phyloP scores from a whole-genome alignment of 2,329 filamentous ascomycete genomes.

The Kalmusia sp. region DNA sequence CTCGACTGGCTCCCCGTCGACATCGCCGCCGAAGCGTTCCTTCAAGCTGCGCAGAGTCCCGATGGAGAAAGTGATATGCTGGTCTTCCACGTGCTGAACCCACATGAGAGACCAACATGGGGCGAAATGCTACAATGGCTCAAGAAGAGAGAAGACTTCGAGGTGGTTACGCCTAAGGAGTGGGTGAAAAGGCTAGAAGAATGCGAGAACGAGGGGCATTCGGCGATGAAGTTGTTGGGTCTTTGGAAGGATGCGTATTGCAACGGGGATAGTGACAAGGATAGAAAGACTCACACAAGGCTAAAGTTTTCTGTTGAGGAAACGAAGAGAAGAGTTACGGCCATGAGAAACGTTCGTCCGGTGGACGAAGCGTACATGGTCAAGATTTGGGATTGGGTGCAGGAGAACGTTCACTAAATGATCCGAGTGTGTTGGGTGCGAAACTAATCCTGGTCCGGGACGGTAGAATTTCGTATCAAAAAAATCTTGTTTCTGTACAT shows the following conservation, averaged over 20 bases:
- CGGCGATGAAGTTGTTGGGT: constrained; percentile 56
- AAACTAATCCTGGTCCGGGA: too few species aligned
- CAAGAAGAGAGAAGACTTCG: constrained; percentile 45
- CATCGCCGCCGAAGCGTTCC: constrained; percentile 57
- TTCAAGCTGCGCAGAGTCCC: constrained; percentile 38
- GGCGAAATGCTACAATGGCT: constrained; percentile 56
- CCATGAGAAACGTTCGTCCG: constrained; percentile 44
- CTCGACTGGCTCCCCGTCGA: constrained; percentile 45
- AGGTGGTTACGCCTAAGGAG: constrained; percentile 49
- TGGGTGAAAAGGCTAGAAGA: constrained; percentile 54
- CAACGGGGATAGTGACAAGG: constrained; percentile 4
- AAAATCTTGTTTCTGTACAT: too few species aligned
- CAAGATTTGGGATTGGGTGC: constrained; percentile 50
- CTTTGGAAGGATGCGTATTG: constrained; percentile 58
- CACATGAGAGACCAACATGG: constrained; percentile 54
- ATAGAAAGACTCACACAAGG: constrained; percentile 6
- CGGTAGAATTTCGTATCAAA: too few species aligned
- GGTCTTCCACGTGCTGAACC: constrained; percentile 60
- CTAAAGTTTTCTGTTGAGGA: constrained; percentile 44
- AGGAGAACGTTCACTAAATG: constrained; percentile 15
- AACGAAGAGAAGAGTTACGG: constrained; percentile 42
- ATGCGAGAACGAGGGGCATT: constrained; percentile 46
- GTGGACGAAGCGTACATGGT: constrained; percentile 51
- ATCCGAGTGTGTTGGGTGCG: too few species aligned
- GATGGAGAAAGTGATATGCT: constrained; percentile 12